Base-by-base conservation (phyloP, 2,329 filamentous ascomycete species). In the Moelleriella libera region DNA sequence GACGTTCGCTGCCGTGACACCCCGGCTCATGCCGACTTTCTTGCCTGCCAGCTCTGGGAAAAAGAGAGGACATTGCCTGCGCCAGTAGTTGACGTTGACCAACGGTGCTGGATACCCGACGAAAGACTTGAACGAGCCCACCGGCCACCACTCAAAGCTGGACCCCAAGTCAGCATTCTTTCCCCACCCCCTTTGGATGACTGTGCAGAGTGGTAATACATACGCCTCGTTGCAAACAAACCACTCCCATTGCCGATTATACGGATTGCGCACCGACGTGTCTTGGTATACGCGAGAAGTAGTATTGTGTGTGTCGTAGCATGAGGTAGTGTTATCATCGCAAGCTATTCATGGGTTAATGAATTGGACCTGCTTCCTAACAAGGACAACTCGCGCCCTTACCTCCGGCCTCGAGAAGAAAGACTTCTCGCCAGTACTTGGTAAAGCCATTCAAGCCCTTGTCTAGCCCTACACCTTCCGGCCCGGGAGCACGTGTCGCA, bases 211-310 rank as follows among this genome's bases (percentile, higher is more conserved):
- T 14, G 7, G 3, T n/a, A 14, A 12, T n/a, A 71, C n/a, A 44
- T 52, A 57, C 54, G 78, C 76, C 57, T 82, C 75, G 56, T 82
- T 81, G 66, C 79, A 82, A 2, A 70, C 65, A 60, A 80, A 69
- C 77, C 78, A 82, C 6, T 66, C 58, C 76, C 76, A 82, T 51
- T 78, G 74, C 42, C 42, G 42, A 30, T 43, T 41, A 41, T 41
- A 0, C 75, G 55, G 47, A 56, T 80, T 80, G 45, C 28, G 14
- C 21, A 30, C 42, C 2, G 60, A 63, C 14, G 56, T 60, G 56
- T 82, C 74, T 4, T 69, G 73, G 60, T 66, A 81, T 2, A 74
- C 52, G 0, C 69, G 64, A 10, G 42, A 11, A n/a, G 45, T 47
- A 10, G 7, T 11, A 31, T 48, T 12, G 46, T 47, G 44, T 0